Conservation (phyloP, 106 monocot species). For the Chionographis japonica region DNA sequence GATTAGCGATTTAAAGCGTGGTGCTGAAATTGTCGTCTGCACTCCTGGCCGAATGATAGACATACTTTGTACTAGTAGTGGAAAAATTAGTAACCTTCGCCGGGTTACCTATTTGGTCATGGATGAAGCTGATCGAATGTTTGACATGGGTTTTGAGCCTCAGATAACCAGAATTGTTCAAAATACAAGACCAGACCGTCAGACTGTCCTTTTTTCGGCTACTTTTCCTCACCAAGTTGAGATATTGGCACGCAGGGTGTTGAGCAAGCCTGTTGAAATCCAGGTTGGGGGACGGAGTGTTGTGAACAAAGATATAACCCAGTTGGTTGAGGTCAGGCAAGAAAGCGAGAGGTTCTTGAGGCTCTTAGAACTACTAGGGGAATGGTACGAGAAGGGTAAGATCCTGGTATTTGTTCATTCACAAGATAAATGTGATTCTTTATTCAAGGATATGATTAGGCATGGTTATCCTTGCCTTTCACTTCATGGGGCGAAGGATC, state of each 20-base stretch:
- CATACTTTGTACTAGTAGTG: constrained; percentile 88
- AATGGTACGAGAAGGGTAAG: constrained; percentile 98
- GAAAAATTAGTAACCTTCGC: constrained; percentile 90
- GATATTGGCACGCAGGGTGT: constrained; percentile 74
- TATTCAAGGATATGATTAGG: constrained; percentile 81
- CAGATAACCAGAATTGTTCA: constrained; percentile 91
- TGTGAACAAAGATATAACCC: constrained; percentile 88
- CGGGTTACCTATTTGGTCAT: constrained; percentile 95
- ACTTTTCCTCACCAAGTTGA: constrained; percentile 98
- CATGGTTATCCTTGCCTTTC: constrained; percentile 98
- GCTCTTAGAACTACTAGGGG: constrained; percentile 82
- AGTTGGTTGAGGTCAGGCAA: constrained; percentile 83
- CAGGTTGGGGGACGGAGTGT: constrained; percentile 97
- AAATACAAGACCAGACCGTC: constrained; percentile 86
- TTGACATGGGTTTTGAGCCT: constrained; percentile 99
- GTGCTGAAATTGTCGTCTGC: constrained; percentile 96
- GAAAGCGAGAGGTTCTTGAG: constrained; percentile 83
- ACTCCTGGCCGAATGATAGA: constrained; percentile 99
- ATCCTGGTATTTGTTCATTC: constrained; percentile 97
- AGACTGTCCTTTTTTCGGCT: constrained; percentile 94
- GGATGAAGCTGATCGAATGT: constrained; percentile 99
- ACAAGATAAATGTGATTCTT: constrained; percentile 93
- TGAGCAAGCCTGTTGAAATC: constrained; percentile 88
- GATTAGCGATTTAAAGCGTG: constrained; percentile 93
- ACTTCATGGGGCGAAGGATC: constrained; percentile 91